Percentiles rank a stretch among this genome's conserved stretches.
Conservation (phyloP, 345 rosid genomes). For the Hypericum perforatum region DNA sequence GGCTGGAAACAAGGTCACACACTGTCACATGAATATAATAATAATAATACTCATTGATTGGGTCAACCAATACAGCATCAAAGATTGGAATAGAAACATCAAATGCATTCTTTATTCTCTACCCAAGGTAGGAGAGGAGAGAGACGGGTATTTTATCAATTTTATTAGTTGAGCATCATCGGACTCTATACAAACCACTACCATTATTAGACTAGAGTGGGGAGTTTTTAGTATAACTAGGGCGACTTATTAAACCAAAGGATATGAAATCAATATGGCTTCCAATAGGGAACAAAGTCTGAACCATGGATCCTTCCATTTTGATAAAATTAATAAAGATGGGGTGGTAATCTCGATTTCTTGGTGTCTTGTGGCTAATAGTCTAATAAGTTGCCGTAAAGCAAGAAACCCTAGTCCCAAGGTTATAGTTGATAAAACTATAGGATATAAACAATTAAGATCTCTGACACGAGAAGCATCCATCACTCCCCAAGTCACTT, state of each 20-base stretch:
- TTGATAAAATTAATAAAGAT: constrained; percentile 20
- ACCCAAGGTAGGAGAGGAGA: constrained; percentile 12
- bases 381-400: not conserved
- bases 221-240: constrained; percentile 20
- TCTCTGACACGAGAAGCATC: constrained; percentile 31
- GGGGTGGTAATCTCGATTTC: constrained; percentile 17
- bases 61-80: constrained; percentile 10
- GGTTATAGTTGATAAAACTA: constrained; percentile 49
- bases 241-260: constrained; percentile 13
- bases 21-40: constrained; percentile 6
- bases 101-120: constrained; percentile 22
- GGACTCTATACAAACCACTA: too few relatives aligned
- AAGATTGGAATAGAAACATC: constrained; percentile 39
- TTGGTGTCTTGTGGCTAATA: constrained; percentile 9
- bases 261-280: constrained; percentile 45
- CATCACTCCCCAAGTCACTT: constrained; percentile 7
- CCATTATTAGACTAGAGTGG: too few relatives aligned
- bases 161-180: not conserved
- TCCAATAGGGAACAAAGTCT: constrained; percentile 32
- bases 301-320: constrained; percentile 50
- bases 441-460: constrained; percentile 27
- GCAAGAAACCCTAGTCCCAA: constrained; percentile 25
- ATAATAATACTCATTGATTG: constrained; percentile 11
- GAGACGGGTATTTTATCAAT: not conserved
- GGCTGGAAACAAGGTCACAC: constrained; percentile 14